Evolutionary conservation across 1,139 yeast genomes (phyloP), one percentile per base, ranked within the genome.

Genomic region (Magnusiomyces ingens): DNA sequence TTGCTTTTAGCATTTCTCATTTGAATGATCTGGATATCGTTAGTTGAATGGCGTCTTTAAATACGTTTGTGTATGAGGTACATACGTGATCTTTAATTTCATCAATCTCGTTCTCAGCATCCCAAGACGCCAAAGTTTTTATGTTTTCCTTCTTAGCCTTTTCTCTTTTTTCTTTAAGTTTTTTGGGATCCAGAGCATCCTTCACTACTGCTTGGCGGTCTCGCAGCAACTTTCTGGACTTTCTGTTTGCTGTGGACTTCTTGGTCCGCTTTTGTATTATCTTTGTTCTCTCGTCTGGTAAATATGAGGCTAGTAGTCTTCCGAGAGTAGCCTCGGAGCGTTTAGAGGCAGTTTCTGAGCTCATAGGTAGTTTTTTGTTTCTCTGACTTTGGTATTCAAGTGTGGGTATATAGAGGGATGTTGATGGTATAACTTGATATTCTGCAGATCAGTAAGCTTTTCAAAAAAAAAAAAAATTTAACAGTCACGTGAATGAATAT

Each of bases 111-210:
- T 58, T 60, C 11, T 53, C 54, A 12, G 52, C 17, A 12, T 53
- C 52, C 60, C 59, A 57, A 3, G 59, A 49, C 21, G 57, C 56
- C 26, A 62, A 47, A 2, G 59, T 58, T 4, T 56, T 55, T 5
- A 62, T 51, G 37, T 57, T 58, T 19, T 55, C 54, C 48, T 56
- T 54, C 37, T 57, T 43, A 29, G 51, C 48, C 19, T 50, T 36
- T 15, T 47, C 46, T 26, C 47, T 50, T 22, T 43, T 45, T 2
- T 51, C 45, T 32, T 54, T 50, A n/a, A 53, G 52, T 41, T 54
- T 43, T 45, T 55, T 50, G 3, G 58, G 58, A 36, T 62, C 58
- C 15, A 56, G 50, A 36, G 50, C 48, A 3, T 60, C 57, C 36
- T 58, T 53, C 18, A 60, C 55, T 10, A 50, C 53, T 12, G 21